Evolutionary conservation across 2,329 filamentous ascomycete species (phyloP), one percentile per base, ranked within the genome.

Genomic region (Alternaria tenuissima): DNA sequence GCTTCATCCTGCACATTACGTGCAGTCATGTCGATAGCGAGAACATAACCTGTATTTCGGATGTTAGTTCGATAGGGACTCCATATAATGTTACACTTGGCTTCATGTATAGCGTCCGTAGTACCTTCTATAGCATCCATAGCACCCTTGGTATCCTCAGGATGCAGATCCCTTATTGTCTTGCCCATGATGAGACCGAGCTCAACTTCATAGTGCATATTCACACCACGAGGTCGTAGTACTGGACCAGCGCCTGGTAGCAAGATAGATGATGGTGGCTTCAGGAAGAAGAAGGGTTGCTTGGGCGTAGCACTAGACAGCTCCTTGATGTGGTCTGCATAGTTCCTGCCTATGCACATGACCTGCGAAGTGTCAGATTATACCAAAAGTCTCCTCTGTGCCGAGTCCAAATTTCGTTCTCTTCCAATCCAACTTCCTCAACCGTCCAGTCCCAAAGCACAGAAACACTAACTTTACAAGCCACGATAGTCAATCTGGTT

Each of bases 271-370:
- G 91, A 92, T 0, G 94, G 83, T 2, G 95, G 95, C 85, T 99
- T 99, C 70, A 98, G 87, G 86, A 99, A 99, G 89, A 97, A 99
- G 83, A 99, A 98, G 26, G 95, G 95, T 81, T 97, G 93, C 79
- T 95, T 96, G 52, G 95, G 95, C 67, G 89, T 88, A 62, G 86
- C 85, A 80, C 90, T 97, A 80, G 93, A 93, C 69, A 99, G 87
- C 83, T 99, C 95, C 65, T 90, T 88, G 76, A 98, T 91, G 81
- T 99, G 95, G 80, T 97, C 95, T 73, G 94, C 94, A 85, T 97
- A 99, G 84, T 99, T 96, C 72, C 95, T 88, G 70, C 93, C 93
- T 76, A 98, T 96, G 81, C 94, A 97, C 77, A 97, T 91, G 56
- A 96, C 88, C 84, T 97, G 42, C 20, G 6, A 42, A 4, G 41